Evolutionary conservation across 768 basidiomycete genomes (phyloP).

Genomic region (Sarcodon aspratus): DNA sequence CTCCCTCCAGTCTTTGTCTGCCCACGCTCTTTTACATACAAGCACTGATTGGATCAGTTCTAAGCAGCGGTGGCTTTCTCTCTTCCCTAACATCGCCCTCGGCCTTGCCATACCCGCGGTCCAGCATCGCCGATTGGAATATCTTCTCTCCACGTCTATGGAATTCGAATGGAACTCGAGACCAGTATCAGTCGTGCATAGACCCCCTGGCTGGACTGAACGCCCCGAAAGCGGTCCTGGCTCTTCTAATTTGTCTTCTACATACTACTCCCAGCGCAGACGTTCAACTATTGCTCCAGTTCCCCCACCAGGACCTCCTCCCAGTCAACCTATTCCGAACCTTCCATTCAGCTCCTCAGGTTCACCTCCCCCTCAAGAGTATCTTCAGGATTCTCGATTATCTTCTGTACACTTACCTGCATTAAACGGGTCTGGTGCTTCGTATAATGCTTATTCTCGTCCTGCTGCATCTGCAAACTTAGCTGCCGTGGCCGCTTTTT

Average conservation of each 20-base stretch:
- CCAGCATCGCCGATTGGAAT: neutral
- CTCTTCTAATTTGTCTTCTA: slow-evolving; percentile 17
- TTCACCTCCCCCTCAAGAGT: slow-evolving; percentile 12
- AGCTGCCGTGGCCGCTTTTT: slow-evolving; percentile 50
- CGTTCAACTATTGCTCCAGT: slow-evolving; percentile 57
- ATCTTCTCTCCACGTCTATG: neutral
- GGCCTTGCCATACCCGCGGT: neutral
- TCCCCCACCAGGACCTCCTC: slow-evolving; percentile 62
- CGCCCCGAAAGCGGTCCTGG: slow-evolving; percentile 8
- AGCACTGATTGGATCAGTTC: too few relatives aligned
- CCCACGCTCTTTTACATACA: neutral
- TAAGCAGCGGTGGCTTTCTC: too few relatives aligned
- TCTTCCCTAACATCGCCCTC: neutral
- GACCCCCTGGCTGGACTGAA: neutral
- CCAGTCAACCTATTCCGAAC: slow-evolving; percentile 63
- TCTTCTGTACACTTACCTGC: slow-evolving; percentile 9
- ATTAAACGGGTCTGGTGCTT: slow-evolving; percentile 9
- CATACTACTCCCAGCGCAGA: slow-evolving; percentile 33
- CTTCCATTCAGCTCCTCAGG: slow-evolving; percentile 14
- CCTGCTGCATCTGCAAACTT: slow-evolving; percentile 36
- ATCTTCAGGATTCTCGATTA: slow-evolving; percentile 17
- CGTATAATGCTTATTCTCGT: slow-evolving; percentile 16
- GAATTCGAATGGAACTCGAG: neutral
- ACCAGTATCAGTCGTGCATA: neutral
- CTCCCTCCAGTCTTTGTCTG: neutral